phyloP scores from a whole-genome alignment of 129 eudicot species.

The Escallonia rubra region DNA sequence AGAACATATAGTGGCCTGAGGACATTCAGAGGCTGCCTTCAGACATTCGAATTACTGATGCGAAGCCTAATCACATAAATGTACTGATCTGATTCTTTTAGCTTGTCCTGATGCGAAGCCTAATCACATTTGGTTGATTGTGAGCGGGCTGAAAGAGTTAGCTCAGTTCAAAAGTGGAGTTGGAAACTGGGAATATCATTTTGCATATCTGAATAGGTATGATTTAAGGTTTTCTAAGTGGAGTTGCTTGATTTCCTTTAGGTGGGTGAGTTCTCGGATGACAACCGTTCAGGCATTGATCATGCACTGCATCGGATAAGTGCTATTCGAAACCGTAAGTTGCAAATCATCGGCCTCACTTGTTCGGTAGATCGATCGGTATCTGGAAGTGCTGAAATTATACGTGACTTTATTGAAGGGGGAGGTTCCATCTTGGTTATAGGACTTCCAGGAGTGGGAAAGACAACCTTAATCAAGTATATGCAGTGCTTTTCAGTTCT shows the following conservation, averaged over 20 bases:
- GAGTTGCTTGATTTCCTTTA: slow-evolving; percentile 25
- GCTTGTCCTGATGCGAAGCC: no score
- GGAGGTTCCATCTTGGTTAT: slow-evolving; percentile 91
- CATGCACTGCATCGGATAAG: slow-evolving; percentile 87
- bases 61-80: no score
- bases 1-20: no score
- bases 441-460: slow-evolving; percentile 99
- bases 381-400: slow-evolving; percentile 93
- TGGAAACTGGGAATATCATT: no score
- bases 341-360: slow-evolving; percentile 85
- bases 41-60: no score
- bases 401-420: slow-evolving; percentile 80
- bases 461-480: slow-evolving; percentile 93
- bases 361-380: slow-evolving; percentile 94
- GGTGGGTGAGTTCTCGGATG: slow-evolving; percentile 98
- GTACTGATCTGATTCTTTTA: no score
- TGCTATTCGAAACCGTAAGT: slow-evolving; percentile 91
- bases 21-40: no score
- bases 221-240: no score
- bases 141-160: no score
- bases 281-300: slow-evolving; percentile 87
- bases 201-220: no score
- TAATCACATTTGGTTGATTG: no score
- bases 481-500: not conserved
- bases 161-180: no score